Evolutionary conservation across 2,329 filamentous ascomycete species (phyloP), one percentile per base, ranked within the genome.

Genomic region (Salinomyces thailandicus): DNA sequence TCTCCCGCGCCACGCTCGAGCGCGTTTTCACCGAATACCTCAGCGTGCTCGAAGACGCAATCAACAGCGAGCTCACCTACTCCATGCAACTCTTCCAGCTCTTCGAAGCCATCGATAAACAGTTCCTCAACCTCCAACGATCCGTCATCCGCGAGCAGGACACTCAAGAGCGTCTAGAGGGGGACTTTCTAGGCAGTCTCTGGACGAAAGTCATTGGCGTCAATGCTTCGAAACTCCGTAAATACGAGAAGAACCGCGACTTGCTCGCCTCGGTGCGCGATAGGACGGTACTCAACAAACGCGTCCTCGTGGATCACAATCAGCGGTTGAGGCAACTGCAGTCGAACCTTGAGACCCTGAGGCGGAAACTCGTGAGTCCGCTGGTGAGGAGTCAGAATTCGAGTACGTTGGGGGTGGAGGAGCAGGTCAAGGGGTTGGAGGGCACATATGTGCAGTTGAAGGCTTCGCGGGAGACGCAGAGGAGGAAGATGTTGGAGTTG

Each of bases 21-120:
- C 79, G 85, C 44, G 87, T 87, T 9, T 95, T 93, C 56, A 79
- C 79, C 56, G 85, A 93, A 57, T 89, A 95, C 52, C 72, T 96
- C 26, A 72, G 75, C 22, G 83, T 91, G 0, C 75, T 95, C 15
- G 89, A 96, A 63, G 85, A 94, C 45, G 81, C 83, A 41, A 93
- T 95, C 58, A 77, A 81, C 51, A 81, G 75, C 46, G 87, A 96
- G 61, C 70, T 95, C 14, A 78, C 79, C 36, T 81, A 89, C 61
- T 82, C 80, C 27, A 74, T 86, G 2, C 74, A 77, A 1, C 75
- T 95, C 11, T 93, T 94, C 59, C 75, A 75, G 3, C 77, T 94
- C n/a, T 95, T 95, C 59, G 86, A 94, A 58, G 75, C 79, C 41
- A 86, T 95, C 49, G 89, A 96, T 62, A 75, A 78, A 36, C 85